Percentiles rank a stretch among this genome's conserved stretches.
Conservation (phyloP, 805 yeast genomes). For the Monosporozyma servazzii region DNA sequence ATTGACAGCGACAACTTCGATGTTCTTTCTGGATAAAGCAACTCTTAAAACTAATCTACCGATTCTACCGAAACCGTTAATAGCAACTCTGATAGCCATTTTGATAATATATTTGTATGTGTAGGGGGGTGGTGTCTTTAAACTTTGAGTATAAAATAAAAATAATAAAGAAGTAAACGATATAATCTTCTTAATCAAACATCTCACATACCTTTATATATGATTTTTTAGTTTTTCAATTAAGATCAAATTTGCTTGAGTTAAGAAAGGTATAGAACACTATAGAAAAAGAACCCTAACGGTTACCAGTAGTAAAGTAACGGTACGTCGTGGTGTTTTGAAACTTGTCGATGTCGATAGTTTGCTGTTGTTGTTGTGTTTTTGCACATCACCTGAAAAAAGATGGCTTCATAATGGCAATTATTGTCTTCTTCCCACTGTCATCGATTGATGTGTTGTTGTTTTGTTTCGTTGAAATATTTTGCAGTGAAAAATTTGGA, state of each 20-base stretch:
- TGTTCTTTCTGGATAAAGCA: conserved; percentile 42
- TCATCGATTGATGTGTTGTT: too few species aligned
- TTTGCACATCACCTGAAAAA: too few species aligned
- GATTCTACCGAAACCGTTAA: conserved; percentile 67
- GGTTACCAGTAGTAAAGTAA: background rate
- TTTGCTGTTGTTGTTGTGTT: too few species aligned
- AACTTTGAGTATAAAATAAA: background rate
- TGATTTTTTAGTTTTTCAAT: too few species aligned
- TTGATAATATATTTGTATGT: conserved; percentile 10
- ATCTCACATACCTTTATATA: background rate
- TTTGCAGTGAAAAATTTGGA: too few species aligned
- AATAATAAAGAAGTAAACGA: background rate
- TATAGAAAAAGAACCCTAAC: background rate
- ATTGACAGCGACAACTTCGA: conserved; percentile 56
- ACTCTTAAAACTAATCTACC: conserved; percentile 61
- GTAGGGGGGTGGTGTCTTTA: conserved; percentile 4
- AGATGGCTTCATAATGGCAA: too few species aligned
- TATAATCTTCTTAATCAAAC: background rate
- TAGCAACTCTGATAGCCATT: conserved; percentile 39
- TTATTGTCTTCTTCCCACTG: too few species aligned
- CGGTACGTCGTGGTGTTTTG: too few species aligned
- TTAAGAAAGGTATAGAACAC: background rate
- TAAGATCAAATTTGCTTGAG: background rate
- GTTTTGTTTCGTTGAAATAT: too few species aligned
- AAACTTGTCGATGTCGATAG: too few species aligned